Conservation (phyloP, 495 filamentous ascomycete genomes). For the Neurospora tetraspora region DNA sequence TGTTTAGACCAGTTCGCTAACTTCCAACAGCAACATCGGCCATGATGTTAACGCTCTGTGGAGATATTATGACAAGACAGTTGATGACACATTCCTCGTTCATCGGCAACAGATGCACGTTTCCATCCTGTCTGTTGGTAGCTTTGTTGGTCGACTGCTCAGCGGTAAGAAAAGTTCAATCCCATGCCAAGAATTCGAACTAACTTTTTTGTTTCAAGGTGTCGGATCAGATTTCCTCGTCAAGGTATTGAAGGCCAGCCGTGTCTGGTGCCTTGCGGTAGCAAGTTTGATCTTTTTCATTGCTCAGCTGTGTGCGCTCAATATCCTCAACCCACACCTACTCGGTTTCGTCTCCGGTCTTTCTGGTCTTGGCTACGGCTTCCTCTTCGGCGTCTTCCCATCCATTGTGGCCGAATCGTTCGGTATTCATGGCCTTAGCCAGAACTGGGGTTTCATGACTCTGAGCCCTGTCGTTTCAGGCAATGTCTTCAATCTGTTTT, state of each 20-base stretch:
- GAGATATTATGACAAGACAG: conserved; percentile 70
- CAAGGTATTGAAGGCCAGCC: conserved; percentile 65
- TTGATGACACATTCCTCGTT: conserved; percentile 63
- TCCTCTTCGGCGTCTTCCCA: conserved; percentile 90
- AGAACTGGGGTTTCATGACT: conserved; percentile 95
- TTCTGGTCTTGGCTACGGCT: conserved; percentile 85
- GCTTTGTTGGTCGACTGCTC: conserved; percentile 68
- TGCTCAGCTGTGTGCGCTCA: conserved; percentile 70
- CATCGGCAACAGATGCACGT: conserved; percentile 85
- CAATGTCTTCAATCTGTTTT: conserved; percentile 87
- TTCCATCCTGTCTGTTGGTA: conserved; percentile 77
- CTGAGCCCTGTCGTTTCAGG: conserved; percentile 74
- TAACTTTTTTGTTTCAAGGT: conserved; percentile 34
- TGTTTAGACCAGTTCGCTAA: conserved; percentile 23
- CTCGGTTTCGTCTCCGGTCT: conserved; percentile 71
- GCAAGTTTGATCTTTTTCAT: conserved; percentile 68
- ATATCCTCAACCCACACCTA: conserved; percentile 68
- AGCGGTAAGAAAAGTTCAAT: conserved; percentile 43
- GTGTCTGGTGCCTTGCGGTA: conserved; percentile 79
- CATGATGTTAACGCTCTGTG: conserved; percentile 75
- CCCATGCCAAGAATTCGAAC: neutral
- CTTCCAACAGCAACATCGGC: conserved; percentile 70
- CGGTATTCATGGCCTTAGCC: conserved; percentile 75
- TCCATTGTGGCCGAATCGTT: conserved; percentile 87
- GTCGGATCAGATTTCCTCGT: conserved; percentile 85